A percentile compares a stretch with the other conserved stretches of the same genome.
phyloP scores from a whole-genome alignment of 1,139 yeast species.

The Sugiyamaella grinbergsii region DNA sequence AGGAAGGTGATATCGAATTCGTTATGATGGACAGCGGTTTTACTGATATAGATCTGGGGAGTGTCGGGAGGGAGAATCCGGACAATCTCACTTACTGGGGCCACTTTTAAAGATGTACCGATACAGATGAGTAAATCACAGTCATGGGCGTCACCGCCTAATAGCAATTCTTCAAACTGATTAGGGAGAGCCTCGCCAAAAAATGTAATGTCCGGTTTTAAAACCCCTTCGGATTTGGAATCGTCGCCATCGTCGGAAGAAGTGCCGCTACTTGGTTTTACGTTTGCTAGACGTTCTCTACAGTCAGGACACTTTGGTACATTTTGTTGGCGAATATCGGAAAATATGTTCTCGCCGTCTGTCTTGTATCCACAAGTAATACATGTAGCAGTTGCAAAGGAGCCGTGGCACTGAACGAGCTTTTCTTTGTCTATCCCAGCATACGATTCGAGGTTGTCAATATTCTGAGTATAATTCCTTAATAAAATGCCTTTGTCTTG shows the following conservation, averaged over 20 bases:
- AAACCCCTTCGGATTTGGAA: constrained; percentile 56
- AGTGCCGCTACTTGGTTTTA: constrained; percentile 12
- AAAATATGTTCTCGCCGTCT: constrained; percentile 67
- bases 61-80: constrained; percentile 66
- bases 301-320: constrained; percentile 79
- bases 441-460: constrained; percentile 83
- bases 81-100: constrained; percentile 95
- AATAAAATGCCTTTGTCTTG: constrained; percentile 78
- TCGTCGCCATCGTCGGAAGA: constrained; percentile 30
- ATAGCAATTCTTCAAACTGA: constrained; percentile 59
- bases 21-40: constrained; percentile 74
- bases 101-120: constrained; percentile 93
- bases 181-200: constrained; percentile 87
- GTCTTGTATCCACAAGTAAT: constrained; percentile 71
- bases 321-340: constrained; percentile 59
- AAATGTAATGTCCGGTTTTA: constrained; percentile 94
- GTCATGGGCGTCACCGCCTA: constrained; percentile 48
- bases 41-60: constrained; percentile 83
- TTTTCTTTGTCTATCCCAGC: constrained; percentile 75
- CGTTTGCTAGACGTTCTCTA: constrained; percentile 29
- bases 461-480: constrained; percentile 91
- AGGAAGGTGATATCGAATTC: constrained; percentile 80
- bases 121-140: constrained; percentile 86
- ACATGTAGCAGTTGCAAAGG: constrained; percentile 90
- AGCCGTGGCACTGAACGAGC: constrained; percentile 93